Conservation (phyloP, 2,329 filamentous ascomycete species). For the Penicillium glabrum region DNA sequence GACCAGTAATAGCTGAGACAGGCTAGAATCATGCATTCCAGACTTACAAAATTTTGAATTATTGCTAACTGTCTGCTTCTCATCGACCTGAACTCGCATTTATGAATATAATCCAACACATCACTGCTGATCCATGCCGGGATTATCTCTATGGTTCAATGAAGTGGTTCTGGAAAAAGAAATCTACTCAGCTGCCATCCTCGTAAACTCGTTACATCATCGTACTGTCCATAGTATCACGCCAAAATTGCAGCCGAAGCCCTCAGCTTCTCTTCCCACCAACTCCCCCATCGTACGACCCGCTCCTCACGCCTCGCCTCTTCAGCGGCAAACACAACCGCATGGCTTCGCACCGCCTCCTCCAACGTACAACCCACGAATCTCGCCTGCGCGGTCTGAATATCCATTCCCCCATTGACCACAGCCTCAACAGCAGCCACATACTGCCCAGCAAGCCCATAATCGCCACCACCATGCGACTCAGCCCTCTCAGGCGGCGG, state of each 20-base stretch:
- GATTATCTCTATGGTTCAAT: neutral
- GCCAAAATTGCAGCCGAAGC: conserved; percentile 7
- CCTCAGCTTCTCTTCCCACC: conserved; percentile 66
- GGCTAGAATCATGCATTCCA: neutral
- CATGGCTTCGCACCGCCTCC: conserved; percentile 86
- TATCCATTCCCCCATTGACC: conserved; percentile 66
- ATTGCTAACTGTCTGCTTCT: neutral
- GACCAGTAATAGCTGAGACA: neutral
- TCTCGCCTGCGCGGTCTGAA: conserved; percentile 69
- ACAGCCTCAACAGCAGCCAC: conserved; percentile 78
- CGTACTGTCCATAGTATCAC: neutral
- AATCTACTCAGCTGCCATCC: neutral
- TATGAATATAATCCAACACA: neutral
- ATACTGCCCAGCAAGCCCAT: conserved; percentile 78
- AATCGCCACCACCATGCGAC: conserved; percentile 74
- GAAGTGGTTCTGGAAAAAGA: neutral
- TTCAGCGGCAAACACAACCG: conserved; percentile 90
- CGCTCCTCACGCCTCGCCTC: conserved; percentile 70
- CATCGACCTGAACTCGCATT: neutral
- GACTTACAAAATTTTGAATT: neutral
- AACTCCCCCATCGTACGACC: conserved; percentile 72
- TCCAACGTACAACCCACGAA: conserved; percentile 81
- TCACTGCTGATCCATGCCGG: neutral
- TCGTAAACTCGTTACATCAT: neutral
- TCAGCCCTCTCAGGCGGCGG: conserved; percentile 56